Base-by-base conservation (phyloP, 2,329 filamentous ascomycete species). In the Tolypocladium amazonense region DNA sequence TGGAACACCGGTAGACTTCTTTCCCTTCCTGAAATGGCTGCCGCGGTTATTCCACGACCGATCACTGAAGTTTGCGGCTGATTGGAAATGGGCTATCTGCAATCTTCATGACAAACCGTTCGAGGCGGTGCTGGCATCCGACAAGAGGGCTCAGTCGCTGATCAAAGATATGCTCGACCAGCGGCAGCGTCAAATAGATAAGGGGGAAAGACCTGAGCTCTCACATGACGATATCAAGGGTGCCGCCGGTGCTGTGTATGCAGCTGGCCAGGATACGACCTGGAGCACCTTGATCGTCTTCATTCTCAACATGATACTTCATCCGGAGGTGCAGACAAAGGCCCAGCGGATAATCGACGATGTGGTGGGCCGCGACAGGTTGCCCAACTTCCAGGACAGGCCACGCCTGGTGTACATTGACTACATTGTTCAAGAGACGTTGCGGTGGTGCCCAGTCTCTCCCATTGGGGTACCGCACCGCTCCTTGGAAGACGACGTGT, bases 391-490 rank as follows among this genome's bases (percentile, higher is more conserved):
- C 60, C 70, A 75, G 2, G 81, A 84, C 62, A 70, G 75, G 9
- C 68, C 71, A 0, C 66, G 67, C 0, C 68, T 84, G 35, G 69
- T 64, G 4, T 80, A 79, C 59, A 68, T 82, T 35, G 73, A 79
- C 57, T 69, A 70, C 53, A 69, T 81, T n/a, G 67, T 82, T 12
- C 72, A 79, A 58, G 80, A 82, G 62, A 73, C 73, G 11, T 69
- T 74, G 43, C 72, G 79, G 27, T 78, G 74, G 72, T 70, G 69
- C 35, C 78, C 79, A 5, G 68, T 81, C 4, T 75, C 73, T 15
- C 78, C 79, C 0, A 67, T 81, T 2, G 80, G 78, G 3, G 78
- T 86, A 41, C 83, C 83, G 2, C 83, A 86, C 67, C 76, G 72
- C 53, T 75, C 80, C 18, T 72, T 79, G 1, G 69, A 78, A 55